Percentiles rank a stretch among this genome's conserved stretches.
These are phyloP conservation scores for Botrytis cinerea DNA, from an alignment of 2,329 filamentous ascomycete genomes.

Conservation along the genomic window DNA sequence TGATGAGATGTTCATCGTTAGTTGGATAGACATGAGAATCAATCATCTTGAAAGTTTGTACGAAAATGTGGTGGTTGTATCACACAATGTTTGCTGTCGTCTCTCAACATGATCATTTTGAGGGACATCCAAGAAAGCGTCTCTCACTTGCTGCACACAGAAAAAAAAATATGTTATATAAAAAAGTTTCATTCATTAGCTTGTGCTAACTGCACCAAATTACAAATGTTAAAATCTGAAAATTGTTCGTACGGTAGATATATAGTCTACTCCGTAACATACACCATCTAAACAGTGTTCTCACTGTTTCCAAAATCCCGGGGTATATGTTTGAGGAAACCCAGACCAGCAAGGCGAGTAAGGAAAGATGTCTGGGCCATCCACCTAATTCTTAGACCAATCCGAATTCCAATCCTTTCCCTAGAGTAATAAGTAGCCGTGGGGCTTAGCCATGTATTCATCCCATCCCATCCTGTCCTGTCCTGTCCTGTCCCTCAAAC, in stretches of 20 bases:
- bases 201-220: neutral
- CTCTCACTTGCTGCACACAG: neutral
- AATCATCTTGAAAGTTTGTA: neutral
- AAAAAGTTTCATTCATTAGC: neutral
- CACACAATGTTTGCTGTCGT: neutral
- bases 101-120: neutral
- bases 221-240: neutral
- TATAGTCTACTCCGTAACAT: neutral
- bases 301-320: neutral
- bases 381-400: neutral
- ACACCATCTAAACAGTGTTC: neutral
- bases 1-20: neutral
- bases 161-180: neutral
- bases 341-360: slow-evolving; percentile 7
- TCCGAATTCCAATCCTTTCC: neutral
- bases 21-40: neutral
- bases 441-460: neutral
- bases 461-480: neutral
- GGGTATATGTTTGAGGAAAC: slow-evolving; percentile 15
- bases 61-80: neutral
- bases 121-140: neutral
- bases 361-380: neutral
- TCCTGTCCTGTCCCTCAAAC: neutral
- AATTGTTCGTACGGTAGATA: neutral
- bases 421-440: neutral